Percentiles rank a stretch among this genome's conserved stretches.
Evolutionary conservation across 805 yeast species (phyloP).

Genomic region (Metschnikowia kofuensis): DNA sequence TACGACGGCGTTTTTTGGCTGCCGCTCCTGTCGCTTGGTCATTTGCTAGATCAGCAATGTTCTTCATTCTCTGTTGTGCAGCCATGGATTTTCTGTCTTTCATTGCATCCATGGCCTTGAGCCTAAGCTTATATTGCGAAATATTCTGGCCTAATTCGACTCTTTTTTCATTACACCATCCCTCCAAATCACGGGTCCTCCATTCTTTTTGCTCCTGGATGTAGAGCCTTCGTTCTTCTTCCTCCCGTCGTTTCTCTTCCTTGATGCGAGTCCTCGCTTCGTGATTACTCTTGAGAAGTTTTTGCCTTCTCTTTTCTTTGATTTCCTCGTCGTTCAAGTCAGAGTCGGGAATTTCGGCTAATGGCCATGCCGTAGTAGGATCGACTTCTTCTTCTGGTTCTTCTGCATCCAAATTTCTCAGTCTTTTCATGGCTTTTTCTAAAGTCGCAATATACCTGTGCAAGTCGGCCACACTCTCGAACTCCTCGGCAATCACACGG

Average conservation of each 20-base stretch:
- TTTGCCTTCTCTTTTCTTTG: slow-evolving; percentile 83
- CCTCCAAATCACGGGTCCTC: slow-evolving; percentile 69
- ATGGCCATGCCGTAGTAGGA: slow-evolving; percentile 62
- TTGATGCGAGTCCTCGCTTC: slow-evolving; percentile 86
- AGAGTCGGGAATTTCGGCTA: slow-evolving; percentile 81
- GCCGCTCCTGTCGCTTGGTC: slow-evolving; percentile 54
- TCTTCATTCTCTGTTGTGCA: slow-evolving; percentile 90
- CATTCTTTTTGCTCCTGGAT: slow-evolving; percentile 69
- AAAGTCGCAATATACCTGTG: slow-evolving; percentile 60
- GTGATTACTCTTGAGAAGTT: slow-evolving; percentile 75
- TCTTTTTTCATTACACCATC: slow-evolving; percentile 78
- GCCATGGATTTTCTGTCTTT: slow-evolving; percentile 88
- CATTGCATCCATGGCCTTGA: slow-evolving; percentile 70
- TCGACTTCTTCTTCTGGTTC: slow-evolving; percentile 32
- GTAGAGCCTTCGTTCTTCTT: slow-evolving; percentile 55
- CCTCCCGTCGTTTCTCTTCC: slow-evolving; percentile 70
- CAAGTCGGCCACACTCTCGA: slow-evolving; percentile 71
- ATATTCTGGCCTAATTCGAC: slow-evolving; percentile 56
- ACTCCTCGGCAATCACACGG: slow-evolving; percentile 67
- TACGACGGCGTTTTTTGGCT: slow-evolving; percentile 41
- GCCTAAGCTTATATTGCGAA: slow-evolving; percentile 61
- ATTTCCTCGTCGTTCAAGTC: slow-evolving; percentile 75
- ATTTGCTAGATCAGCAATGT: slow-evolving; percentile 79
- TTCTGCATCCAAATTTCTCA: slow-evolving; percentile 61
- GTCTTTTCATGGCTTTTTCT: slow-evolving; percentile 66